Conservation (phyloP, 176 grass and related monocot genomes). For the Rhipidocladum racemiflorum region DNA sequence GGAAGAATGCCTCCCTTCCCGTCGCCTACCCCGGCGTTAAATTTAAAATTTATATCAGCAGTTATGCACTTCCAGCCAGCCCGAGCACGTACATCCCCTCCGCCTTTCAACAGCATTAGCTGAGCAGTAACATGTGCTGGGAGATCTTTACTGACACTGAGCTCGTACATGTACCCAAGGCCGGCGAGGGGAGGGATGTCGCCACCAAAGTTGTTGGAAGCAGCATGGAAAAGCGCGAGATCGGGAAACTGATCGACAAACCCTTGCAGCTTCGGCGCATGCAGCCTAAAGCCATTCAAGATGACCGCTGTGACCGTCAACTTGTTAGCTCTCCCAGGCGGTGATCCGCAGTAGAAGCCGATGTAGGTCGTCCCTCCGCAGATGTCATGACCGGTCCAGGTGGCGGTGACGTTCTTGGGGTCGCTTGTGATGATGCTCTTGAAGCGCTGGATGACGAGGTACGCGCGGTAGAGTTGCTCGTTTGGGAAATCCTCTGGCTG, state of each 20-base stretch:
- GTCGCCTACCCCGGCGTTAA: no score
- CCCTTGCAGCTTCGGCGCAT: neutral
- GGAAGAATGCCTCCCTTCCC: no score
- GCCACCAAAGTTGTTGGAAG: slow-evolving; percentile 33
- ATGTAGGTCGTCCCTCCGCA: neutral
- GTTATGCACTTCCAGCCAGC: no score
- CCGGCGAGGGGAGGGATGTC: no score
- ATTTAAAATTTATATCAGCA: no score
- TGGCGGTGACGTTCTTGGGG: neutral
- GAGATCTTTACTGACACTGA: no score
- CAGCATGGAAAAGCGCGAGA: slow-evolving; percentile 43
- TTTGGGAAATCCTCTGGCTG: slow-evolving; percentile 29
- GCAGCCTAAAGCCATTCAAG: slow-evolving; percentile 12
- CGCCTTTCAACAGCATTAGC: no score
- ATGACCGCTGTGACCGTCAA: neutral
- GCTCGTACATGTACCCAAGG: no score
- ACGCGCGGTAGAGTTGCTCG: neutral
- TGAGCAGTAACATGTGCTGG: no score
- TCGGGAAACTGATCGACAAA: slow-evolving; percentile 32
- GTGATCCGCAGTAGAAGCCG: slow-evolving; percentile 26
- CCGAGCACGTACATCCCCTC: no score
- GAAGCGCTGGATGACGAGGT: slow-evolving; percentile 51
- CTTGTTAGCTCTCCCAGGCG: rapidly evolving
- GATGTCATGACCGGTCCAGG: slow-evolving; percentile 27
- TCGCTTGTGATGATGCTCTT: slow-evolving; percentile 36